Evolutionary conservation across 805 yeast genomes (phyloP).

Genomic region (Brettanomyces anomalus): DNA sequence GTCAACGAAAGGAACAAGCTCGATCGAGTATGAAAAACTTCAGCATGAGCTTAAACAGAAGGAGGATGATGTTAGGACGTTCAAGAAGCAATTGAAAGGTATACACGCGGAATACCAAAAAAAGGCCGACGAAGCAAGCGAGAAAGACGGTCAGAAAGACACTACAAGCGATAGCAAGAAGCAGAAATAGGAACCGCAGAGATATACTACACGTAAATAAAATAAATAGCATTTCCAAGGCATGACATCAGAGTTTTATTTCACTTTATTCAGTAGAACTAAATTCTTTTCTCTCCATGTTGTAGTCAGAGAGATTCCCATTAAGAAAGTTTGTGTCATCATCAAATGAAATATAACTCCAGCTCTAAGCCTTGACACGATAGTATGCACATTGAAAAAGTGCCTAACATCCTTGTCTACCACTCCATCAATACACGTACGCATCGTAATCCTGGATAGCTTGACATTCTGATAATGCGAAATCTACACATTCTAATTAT

Average conservation of each 20-base stretch:
- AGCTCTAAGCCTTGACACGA: neutral
- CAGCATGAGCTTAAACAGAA: conserved; percentile 27
- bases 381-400: too few species aligned
- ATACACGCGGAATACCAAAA: conserved; percentile 31
- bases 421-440: too few species aligned
- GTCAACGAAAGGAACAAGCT: conserved; percentile 14
- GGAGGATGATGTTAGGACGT: conserved; percentile 29
- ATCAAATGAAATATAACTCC: conserved; percentile 4
- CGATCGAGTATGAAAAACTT: conserved; percentile 24
- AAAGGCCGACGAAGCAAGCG: conserved; percentile 17
- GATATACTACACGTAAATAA: neutral
- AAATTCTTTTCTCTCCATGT: conserved; percentile 17
- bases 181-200: neutral
- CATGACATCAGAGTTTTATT: neutral
- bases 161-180: neutral
- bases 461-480: too few species aligned
- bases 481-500: too few species aligned
- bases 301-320: conserved; percentile 28
- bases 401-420: neutral
- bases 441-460: too few species aligned
- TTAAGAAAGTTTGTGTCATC: conserved; percentile 20
- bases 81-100: conserved; percentile 31
- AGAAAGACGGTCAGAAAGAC: neutral
- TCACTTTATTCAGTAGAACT: neutral
- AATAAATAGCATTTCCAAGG: neutral